Conservation (phyloP, 805 yeast genomes). For the Ascoidea rubescens region DNA sequence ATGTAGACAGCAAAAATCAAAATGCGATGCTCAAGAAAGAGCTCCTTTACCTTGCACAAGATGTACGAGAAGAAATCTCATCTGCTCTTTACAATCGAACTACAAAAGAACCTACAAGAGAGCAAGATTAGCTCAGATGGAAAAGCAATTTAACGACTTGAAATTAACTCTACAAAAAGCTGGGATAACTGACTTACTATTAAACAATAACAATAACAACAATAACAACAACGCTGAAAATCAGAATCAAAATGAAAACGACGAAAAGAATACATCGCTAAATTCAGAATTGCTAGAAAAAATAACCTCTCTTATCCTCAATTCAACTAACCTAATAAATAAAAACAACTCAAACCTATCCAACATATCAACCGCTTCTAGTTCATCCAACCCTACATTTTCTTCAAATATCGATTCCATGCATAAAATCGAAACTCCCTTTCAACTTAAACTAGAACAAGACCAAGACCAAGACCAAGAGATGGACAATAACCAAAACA, state of each 20-base stretch:
- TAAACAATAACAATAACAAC: too few relatives aligned
- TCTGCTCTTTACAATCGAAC: slow-evolving; percentile 64
- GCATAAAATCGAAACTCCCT: too few relatives aligned
- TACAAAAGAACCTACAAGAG: slow-evolving; percentile 86
- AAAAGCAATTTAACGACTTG: slow-evolving; percentile 61
- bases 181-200: neutral
- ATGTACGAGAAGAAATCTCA: slow-evolving; percentile 55
- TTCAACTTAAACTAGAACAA: too few relatives aligned
- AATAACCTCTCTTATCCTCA: slow-evolving; percentile 18
- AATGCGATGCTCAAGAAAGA: slow-evolving; percentile 71
- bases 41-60: slow-evolving; percentile 75
- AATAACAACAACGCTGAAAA: neutral
- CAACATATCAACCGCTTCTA: neutral
- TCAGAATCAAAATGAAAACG: neutral
- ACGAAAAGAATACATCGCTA: neutral
- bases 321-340: slow-evolving; percentile 10
- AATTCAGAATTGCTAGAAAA: slow-evolving; percentile 2
- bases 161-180: slow-evolving; percentile 30
- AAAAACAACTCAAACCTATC: slow-evolving; percentile 1
- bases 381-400: too few relatives aligned
- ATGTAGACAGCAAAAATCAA: slow-evolving; percentile 89
- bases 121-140: slow-evolving; percentile 71
- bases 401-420: too few relatives aligned
- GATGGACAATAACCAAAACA: neutral
- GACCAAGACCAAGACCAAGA: too few relatives aligned